These are phyloP conservation scores for Leishmania tarentolae DNA, from an alignment of 208 protist genomes.

Conservation along the genomic window DNA sequence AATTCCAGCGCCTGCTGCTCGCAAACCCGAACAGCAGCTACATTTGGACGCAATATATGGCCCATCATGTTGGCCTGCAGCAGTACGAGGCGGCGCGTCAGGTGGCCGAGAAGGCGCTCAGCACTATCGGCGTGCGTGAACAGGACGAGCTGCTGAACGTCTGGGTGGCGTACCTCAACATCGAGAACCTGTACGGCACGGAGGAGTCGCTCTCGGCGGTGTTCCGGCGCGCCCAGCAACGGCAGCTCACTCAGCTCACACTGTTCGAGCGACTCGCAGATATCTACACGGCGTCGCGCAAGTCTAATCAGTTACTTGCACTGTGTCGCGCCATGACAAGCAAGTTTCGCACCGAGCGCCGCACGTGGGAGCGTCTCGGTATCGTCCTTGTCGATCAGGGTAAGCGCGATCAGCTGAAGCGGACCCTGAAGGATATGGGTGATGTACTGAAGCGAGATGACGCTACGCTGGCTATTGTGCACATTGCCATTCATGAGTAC, in stretches of 20 bases:
- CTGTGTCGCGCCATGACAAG: constrained; percentile 83
- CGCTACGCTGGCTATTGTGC: constrained; percentile 59
- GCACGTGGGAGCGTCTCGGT: constrained; percentile 82
- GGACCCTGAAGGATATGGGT: constrained; percentile 83
- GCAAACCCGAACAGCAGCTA: constrained; percentile 92
- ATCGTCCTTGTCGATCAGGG: constrained; percentile 73
- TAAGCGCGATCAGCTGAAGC: constrained; percentile 88
- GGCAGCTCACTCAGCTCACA: constrained; percentile 52
- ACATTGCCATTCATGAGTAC: constrained; percentile 87
- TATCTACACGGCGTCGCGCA: constrained; percentile 78
- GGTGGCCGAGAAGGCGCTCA: constrained; percentile 91
- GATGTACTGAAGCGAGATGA: constrained; percentile 61
- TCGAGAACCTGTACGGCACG: constrained; percentile 93
- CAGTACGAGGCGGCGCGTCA: constrained; percentile 90
- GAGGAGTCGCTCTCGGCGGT: constrained; percentile 86
- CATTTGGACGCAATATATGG: constrained; percentile 95
- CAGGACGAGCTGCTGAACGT: constrained; percentile 90
- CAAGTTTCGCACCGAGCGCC: constrained; percentile 77
- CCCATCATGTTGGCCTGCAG: constrained; percentile 79
- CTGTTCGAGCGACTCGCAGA: constrained; percentile 89
- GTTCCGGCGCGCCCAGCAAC: constrained; percentile 83
- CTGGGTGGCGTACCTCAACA: constrained; percentile 94
- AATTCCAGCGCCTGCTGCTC: constrained; percentile 91
- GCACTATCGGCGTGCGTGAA: constrained; percentile 85
- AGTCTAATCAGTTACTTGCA: constrained; percentile 78